Evolutionary conservation across 768 basidiomycete genomes (phyloP), one percentile per base, ranked within the genome.

Genomic region (Tremella mesenterica): DNA sequence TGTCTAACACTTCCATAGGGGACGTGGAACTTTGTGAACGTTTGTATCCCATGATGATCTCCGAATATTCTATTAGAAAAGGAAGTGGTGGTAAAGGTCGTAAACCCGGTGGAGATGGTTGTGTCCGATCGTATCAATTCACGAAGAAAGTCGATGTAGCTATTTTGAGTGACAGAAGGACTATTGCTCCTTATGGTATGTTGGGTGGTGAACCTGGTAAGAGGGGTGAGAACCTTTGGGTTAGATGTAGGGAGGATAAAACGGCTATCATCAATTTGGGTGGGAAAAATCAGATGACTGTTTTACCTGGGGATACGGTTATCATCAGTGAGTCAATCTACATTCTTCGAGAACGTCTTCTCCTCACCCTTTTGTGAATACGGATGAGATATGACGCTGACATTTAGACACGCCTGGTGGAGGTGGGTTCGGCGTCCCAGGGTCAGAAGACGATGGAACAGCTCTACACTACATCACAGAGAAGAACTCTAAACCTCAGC

Each of bases 1-100:
- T 54, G 57, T 52, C 57, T 21, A 58, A 58, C 45, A 58, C 57
- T 25, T 25, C 48, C 8, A 49, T 54, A 18, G 45, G 46, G 18
- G 57, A 58, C 26, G 20, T 39, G 18, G 57, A 58, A 44, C 14
- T 58, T 3, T 10, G 49, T 20, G 57, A 58, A 28, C 16, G 12
- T n/a, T 36, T 52, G 21, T 45, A 25, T 27, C 57, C 57, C 6
- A 38, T 39, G n/a, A 26, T 58, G 3, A 20, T 58, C 21, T 13
- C 47, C 10, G 57, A 58, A 30, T 54, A 54, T 39, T 48, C 44
- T 20, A 46, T 58, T 34, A 16, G 57, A 3, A 33, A 18, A 10
- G 57, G 57, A 6, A 48, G 53, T 12, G 57, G 57, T 34, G 57
- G 57, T 13, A 18, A 13, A 7, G 50, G 50, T 43, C 20, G 25